phyloP scores from a whole-genome alignment of 1,139 yeast species.

The Groenewaldozyma auringiensis region DNA sequence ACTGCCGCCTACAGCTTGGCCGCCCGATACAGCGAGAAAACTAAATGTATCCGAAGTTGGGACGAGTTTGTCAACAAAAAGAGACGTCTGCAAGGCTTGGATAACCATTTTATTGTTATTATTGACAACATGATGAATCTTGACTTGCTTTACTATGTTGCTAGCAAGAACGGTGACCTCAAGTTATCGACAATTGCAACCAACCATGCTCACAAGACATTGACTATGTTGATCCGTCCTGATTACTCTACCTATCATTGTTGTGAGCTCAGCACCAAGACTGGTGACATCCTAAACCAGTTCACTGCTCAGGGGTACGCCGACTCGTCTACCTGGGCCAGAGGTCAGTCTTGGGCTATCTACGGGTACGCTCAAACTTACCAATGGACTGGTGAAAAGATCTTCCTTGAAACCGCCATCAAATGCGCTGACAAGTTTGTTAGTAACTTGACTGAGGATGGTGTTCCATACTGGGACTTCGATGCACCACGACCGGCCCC shows the following conservation, averaged over 20 bases:
- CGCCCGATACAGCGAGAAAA: slow-evolving; percentile 22
- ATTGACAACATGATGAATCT: slow-evolving; percentile 33
- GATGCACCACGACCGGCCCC: slow-evolving; percentile 23
- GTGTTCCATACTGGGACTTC: slow-evolving; percentile 31
- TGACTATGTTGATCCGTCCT: slow-evolving; percentile 23
- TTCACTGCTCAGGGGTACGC: slow-evolving; percentile 29
- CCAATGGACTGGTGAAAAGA: slow-evolving; percentile 22
- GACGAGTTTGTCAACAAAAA: slow-evolving; percentile 16
- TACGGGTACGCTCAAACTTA: slow-evolving; percentile 27
- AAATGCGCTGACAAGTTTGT: slow-evolving; percentile 23
- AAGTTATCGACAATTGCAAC: slow-evolving; percentile 22
- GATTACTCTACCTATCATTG: slow-evolving; percentile 28
- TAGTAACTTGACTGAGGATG: slow-evolving; percentile 21
- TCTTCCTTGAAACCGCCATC: slow-evolving; percentile 27
- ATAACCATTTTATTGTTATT: slow-evolving; percentile 26
- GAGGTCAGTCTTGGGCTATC: slow-evolving; percentile 23
- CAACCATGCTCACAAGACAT: slow-evolving; percentile 28
- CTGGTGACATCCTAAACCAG: slow-evolving; percentile 21
- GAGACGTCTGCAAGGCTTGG: slow-evolving; percentile 16
- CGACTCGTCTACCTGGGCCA: slow-evolving; percentile 28
- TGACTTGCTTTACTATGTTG: slow-evolving; percentile 26
- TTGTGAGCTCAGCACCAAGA: slow-evolving; percentile 21
- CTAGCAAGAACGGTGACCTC: slow-evolving; percentile 25
- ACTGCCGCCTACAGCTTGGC: slow-evolving; percentile 27
- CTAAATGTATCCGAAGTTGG: slow-evolving; percentile 25